Evolutionary conservation across 495 filamentous ascomycete genomes (phyloP).

Genomic region (Daldinia caldariorum): DNA sequence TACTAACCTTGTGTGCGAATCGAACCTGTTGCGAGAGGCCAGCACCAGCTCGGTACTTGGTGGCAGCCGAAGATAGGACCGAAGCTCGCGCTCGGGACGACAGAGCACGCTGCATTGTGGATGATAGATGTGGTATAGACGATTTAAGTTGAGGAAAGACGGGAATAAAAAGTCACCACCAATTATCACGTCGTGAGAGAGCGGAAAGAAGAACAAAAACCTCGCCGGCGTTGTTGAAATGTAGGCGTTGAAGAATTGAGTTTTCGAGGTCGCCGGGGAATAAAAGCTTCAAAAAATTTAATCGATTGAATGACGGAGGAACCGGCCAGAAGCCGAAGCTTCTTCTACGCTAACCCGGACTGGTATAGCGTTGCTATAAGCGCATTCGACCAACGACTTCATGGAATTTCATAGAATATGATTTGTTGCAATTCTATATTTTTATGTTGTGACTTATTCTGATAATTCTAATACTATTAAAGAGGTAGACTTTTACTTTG

Average conservation of each 20-base stretch:
- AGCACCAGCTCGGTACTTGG: slow-evolving; percentile 65
- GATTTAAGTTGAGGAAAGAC: slow-evolving; percentile 25
- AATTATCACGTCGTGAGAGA: slow-evolving; percentile 18
- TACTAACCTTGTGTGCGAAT: slow-evolving; percentile 91
- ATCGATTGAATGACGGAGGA: slow-evolving; percentile 41
- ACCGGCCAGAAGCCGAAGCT: slow-evolving; percentile 41
- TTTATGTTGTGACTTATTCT: slow-evolving; percentile 13
- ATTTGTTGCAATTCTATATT: slow-evolving; percentile 37
- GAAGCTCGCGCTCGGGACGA: slow-evolving; percentile 72
- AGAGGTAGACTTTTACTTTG: not conserved
- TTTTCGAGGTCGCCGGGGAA: slow-evolving; percentile 37
- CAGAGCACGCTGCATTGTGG: slow-evolving; percentile 79
- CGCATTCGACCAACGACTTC: slow-evolving; percentile 14
- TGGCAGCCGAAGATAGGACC: slow-evolving; percentile 66
- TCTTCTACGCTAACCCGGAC: slow-evolving; percentile 30
- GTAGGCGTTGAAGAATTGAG: slow-evolving; percentile 29
- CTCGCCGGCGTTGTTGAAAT: slow-evolving; percentile 20
- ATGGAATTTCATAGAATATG: slow-evolving; percentile 48
- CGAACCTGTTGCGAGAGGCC: slow-evolving; percentile 78
- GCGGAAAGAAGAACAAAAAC: slow-evolving; percentile 10
- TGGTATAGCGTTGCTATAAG: slow-evolving; percentile 26
- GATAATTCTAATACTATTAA: not conserved
- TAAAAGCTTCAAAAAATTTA: slow-evolving; percentile 52
- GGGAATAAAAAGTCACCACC: slow-evolving; percentile 45
- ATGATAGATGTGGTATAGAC: slow-evolving; percentile 17